A percentile compares a stretch with the other conserved stretches of the same genome.
Evolutionary conservation across 2,329 filamentous ascomycete species (phyloP).

Genomic region (Fusarium protoensiforme): DNA sequence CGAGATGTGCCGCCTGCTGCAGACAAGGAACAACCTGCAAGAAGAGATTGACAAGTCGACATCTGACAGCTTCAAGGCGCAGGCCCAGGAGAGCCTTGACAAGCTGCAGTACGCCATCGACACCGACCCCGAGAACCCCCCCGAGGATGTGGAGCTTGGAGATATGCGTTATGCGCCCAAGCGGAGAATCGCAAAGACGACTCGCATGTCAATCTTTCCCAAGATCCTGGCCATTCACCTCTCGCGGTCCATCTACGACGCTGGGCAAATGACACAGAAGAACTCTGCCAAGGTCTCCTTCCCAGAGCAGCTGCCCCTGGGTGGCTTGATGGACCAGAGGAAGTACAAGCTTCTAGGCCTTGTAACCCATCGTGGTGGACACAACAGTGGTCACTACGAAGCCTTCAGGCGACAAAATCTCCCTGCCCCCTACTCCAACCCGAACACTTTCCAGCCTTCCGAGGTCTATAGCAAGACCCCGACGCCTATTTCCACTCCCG

Average conservation of each 20-base stretch:
- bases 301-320: slow-evolving; percentile 85
- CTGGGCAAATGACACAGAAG: slow-evolving; percentile 81
- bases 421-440: slow-evolving; percentile 83
- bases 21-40: slow-evolving; percentile 75
- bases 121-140: slow-evolving; percentile 82
- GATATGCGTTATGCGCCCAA: slow-evolving; percentile 80
- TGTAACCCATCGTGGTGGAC: slow-evolving; percentile 94
- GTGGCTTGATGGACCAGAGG: slow-evolving; percentile 79
- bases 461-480: slow-evolving; percentile 76
- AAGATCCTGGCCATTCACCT: slow-evolving; percentile 92
- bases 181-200: slow-evolving; percentile 86
- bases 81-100: slow-evolving; percentile 68
- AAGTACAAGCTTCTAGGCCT: slow-evolving; percentile 87
- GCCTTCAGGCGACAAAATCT: slow-evolving; percentile 90
- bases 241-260: slow-evolving; percentile 91
- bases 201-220: slow-evolving; percentile 87
- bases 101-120: slow-evolving; percentile 77
- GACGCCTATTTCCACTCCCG: slow-evolving; percentile 62
- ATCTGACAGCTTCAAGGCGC: slow-evolving; percentile 62
- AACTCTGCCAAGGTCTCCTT: slow-evolving; percentile 96
- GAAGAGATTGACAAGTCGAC: slow-evolving; percentile 67
- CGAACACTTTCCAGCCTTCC: slow-evolving; percentile 80
- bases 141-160: slow-evolving; percentile 79
- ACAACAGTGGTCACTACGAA: slow-evolving; percentile 97
- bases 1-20: slow-evolving; percentile 88